A percentile compares a stretch with the other conserved stretches of the same genome.
Evolutionary conservation across 2,329 filamentous ascomycete species (phyloP).

Genomic region (Chrysoporthe austroafricana): DNA sequence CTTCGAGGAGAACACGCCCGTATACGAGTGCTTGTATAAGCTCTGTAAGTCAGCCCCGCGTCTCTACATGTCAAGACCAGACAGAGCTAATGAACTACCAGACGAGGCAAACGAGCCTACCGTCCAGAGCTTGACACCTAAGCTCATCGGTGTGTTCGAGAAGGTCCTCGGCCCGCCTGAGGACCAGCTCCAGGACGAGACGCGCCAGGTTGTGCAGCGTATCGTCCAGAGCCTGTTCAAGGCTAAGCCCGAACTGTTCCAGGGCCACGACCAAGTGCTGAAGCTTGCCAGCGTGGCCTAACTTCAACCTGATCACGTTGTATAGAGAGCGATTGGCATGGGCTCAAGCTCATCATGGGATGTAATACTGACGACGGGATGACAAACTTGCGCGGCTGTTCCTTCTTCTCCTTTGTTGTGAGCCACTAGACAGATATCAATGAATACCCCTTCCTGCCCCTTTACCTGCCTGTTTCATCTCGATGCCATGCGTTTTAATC

Average conservation of each 20-base stretch:
- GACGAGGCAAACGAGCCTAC: constrained; percentile 71
- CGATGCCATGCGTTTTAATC: background rate
- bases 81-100: constrained; percentile 36
- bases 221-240: constrained; percentile 57
- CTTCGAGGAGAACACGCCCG: constrained; percentile 93
- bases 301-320: background rate
- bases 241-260: constrained; percentile 39
- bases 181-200: constrained; percentile 76
- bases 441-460: constrained; percentile 28
- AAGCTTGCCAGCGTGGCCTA: constrained; percentile 35
- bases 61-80: background rate
- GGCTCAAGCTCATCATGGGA: background rate
- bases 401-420: constrained; percentile 8
- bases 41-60: constrained; percentile 64
- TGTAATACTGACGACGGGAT: constrained; percentile 26
- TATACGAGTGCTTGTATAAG: constrained; percentile 87
- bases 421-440: constrained; percentile 29
- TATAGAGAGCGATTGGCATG: background rate
- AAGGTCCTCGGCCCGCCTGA: constrained; percentile 72
- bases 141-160: constrained; percentile 72
- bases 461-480: background rate
- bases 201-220: constrained; percentile 66
- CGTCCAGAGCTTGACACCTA: constrained; percentile 70
- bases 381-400: constrained; percentile 21
- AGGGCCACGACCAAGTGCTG: constrained; percentile 36